Evolutionary conservation across 2,329 filamentous ascomycete genomes (phyloP).

Genomic region (Penicillium concentricum): DNA sequence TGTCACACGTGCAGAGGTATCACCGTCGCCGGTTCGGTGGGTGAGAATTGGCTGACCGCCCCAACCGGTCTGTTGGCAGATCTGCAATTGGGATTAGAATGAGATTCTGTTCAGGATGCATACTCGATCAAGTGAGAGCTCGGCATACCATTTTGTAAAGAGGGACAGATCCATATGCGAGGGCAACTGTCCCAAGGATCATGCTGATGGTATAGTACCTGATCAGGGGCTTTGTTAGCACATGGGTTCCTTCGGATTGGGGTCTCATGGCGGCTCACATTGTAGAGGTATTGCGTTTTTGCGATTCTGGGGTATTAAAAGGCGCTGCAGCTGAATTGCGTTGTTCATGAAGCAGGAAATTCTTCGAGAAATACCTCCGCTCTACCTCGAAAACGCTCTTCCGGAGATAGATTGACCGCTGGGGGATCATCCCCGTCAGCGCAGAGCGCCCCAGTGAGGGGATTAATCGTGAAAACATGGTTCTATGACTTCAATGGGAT

Average conservation of each 20-base stretch:
- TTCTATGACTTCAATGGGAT: slow-evolving; percentile 16
- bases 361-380: slow-evolving; percentile 36
- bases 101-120: neutral
- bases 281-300: slow-evolving; percentile 55
- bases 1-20: slow-evolving; percentile 72
- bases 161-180: slow-evolving; percentile 65
- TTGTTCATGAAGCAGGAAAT: slow-evolving; percentile 27
- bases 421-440: slow-evolving; percentile 11
- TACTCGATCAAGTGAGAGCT: neutral
- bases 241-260: neutral
- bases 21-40: slow-evolving; percentile 63
- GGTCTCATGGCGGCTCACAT: slow-evolving; percentile 42
- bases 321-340: slow-evolving; percentile 30
- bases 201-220: slow-evolving; percentile 65
- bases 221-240: slow-evolving; percentile 5
- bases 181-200: slow-evolving; percentile 61
- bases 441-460: slow-evolving; percentile 26
- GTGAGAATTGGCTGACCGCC: slow-evolving; percentile 89
- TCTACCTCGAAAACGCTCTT: slow-evolving; percentile 22
- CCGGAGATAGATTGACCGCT: slow-evolving; percentile 13
- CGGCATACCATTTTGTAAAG: slow-evolving; percentile 63
- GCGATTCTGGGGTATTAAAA: slow-evolving; percentile 35
- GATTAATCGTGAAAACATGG: slow-evolving; percentile 32
- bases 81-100: slow-evolving; percentile 32
- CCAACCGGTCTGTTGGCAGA: slow-evolving; percentile 65